Percentiles rank a stretch among this genome's conserved stretches.
Conservation (phyloP, 1,284 basidiomycete species). For the Papiliotrema flavescens region DNA sequence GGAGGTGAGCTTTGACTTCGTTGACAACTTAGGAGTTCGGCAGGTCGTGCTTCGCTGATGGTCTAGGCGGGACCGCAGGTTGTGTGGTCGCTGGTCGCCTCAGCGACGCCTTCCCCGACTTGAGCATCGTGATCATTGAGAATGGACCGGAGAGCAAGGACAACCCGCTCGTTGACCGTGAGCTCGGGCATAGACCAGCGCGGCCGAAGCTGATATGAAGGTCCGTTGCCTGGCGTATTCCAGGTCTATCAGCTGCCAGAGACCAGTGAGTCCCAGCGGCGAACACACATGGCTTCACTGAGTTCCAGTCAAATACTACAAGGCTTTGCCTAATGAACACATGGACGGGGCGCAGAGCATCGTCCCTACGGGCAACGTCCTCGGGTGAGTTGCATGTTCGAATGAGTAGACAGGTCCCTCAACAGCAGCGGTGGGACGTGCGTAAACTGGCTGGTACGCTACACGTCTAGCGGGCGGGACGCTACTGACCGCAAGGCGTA, state of each 20-base stretch:
- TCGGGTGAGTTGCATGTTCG: slow-evolving; percentile 2
- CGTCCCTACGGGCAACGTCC: slow-evolving; percentile 5
- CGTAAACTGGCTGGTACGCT: not conserved
- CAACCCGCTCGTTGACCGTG: not conserved
- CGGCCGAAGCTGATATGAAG: not conserved
- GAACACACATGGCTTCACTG: not conserved
- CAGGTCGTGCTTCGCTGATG: too few relatives aligned
- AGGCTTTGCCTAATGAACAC: not conserved
- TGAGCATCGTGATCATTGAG: slow-evolving; percentile 7
- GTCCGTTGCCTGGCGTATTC: not conserved
- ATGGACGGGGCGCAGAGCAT: not conserved
- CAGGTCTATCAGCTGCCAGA: slow-evolving; percentile 1
- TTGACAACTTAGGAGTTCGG: not conserved
- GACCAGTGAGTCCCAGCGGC: not conserved
- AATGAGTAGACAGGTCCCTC: not conserved
- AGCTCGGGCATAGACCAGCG: not conserved
- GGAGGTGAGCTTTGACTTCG: not conserved
- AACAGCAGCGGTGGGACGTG: not conserved
- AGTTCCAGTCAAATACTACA: slow-evolving; percentile 1
- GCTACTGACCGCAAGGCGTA: slow-evolving; percentile 2
- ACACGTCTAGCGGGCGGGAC: not conserved
- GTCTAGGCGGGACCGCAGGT: not conserved
- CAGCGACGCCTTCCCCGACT: slow-evolving; percentile 5
- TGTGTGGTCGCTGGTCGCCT: not conserved
- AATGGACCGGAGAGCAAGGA: slow-evolving; percentile 4